Conservation (phyloP, 2,329 filamentous ascomycete species). For the Fusarium kyushuense region DNA sequence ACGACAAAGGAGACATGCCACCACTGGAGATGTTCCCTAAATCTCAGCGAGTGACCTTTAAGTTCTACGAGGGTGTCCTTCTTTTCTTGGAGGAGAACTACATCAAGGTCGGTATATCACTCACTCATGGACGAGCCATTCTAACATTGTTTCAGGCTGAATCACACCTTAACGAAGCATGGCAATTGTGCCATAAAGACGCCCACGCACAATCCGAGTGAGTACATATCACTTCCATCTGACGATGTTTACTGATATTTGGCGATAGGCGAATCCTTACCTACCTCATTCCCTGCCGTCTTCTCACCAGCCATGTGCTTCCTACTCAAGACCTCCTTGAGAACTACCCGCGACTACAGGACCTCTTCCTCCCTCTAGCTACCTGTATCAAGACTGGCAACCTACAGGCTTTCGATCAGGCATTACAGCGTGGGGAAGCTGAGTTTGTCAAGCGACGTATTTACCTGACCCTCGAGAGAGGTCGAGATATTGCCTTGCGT, state of each 20-base stretch:
- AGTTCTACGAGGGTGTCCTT: constrained; percentile 95
- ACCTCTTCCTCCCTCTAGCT: constrained; percentile 82
- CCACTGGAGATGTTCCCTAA: constrained; percentile 82
- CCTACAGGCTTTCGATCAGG: constrained; percentile 84
- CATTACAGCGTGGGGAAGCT: constrained; percentile 84
- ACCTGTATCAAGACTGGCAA: constrained; percentile 85
- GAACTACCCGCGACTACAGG: constrained; percentile 80
- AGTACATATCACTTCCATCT: constrained; percentile 44
- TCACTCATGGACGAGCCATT: neutral
- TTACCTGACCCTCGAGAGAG: constrained; percentile 92
- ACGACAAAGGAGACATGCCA: constrained; percentile 81
- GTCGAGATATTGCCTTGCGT: constrained; percentile 89
- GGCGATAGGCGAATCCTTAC: constrained; percentile 81
- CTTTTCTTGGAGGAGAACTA: constrained; percentile 96
- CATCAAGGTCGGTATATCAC: constrained; percentile 65
- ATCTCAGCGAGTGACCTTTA: constrained; percentile 93
- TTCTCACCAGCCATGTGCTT: constrained; percentile 88
- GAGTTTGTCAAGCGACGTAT: constrained; percentile 94
- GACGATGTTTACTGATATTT: constrained; percentile 18
- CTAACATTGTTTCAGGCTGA: constrained; percentile 71
- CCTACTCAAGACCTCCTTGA: constrained; percentile 78
- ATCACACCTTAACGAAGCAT: constrained; percentile 82
- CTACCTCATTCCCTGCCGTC: constrained; percentile 92
- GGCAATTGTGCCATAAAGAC: constrained; percentile 80
- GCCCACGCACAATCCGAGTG: constrained; percentile 84